Base-by-base conservation (phyloP, 31 red algal genomes). In the Odonthalia washingtoniensis region DNA sequence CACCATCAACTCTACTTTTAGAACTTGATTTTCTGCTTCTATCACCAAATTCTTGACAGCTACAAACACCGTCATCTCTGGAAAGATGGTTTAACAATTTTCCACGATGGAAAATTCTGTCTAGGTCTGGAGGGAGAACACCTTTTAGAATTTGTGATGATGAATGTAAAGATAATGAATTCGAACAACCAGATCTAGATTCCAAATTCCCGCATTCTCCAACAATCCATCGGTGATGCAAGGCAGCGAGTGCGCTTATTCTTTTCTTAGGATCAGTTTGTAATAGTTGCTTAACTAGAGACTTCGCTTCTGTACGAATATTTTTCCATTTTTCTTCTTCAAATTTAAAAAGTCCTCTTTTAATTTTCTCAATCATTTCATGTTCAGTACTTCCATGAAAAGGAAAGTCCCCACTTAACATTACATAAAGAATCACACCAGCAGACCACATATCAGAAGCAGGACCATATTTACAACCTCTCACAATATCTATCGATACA, bases 391-490 rank as follows among this genome's bases (percentile, higher is more conserved):
- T 62, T 14, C 91, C 96, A 40, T 68, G 61, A 85, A 98, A 98
- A 12, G 96, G 96, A 21, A 83, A 49, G 38, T 94, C 92, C 41
- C 96, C 96, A 32, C 90, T 85, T 28, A 98, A 77, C 93, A 95
- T 94, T 36, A 83, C 86, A 74, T 95, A 98, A 70, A 98, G 43
- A 28, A 98, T 84, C 3, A 98, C 90, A 68, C 96, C 96, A 28
- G 89, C 89, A 31, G 84, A 89, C 96, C 96, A 98, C 68, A 95
- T 75, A 73, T 98, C 96, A 4, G 88, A 87, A n/a, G 83, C 60
- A 40, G 90, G 78, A 3, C 93, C 93, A 70, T 98, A 98, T 4
- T 85, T 89, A 14, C 73, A 52, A n/a, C 89, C 80, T 38, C 87
- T 85, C 57, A 88, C 75, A 36, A 98, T 92, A 35, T 98, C 96